Conservation (phyloP, 768 basidiomycete genomes). For the Grammothele lineata region DNA sequence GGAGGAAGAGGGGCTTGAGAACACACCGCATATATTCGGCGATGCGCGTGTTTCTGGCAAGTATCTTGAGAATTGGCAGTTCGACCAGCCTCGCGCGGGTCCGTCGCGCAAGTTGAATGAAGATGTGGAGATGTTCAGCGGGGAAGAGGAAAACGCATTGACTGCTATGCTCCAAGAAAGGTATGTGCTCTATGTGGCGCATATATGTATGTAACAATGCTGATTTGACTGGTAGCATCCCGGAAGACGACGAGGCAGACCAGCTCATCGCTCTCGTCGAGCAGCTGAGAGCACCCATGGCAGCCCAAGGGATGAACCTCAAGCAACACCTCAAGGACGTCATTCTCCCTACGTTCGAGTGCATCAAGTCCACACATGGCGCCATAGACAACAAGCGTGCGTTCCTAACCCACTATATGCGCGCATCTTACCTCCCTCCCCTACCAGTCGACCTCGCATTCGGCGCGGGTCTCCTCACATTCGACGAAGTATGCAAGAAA, state of each 20-base stretch:
- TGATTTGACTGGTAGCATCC: constrained; percentile 7
- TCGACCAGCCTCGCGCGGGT: too few relatives aligned
- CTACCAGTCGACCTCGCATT: constrained; percentile 26
- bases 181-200: constrained; percentile 9
- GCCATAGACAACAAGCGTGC: constrained; percentile 29
- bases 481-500: constrained; percentile 53
- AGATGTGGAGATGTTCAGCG: constrained; percentile 21
- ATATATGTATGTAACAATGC: neutral
- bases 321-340: constrained; percentile 30
- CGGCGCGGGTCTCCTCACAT: constrained; percentile 40
- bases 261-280: constrained; percentile 23
- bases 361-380: constrained; percentile 34
- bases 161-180: constrained; percentile 27
- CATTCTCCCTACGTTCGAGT: constrained; percentile 32
- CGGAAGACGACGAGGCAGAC: constrained; percentile 19
- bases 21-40: neutral
- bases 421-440: constrained; percentile 1
- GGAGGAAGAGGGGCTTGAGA: constrained; percentile 8
- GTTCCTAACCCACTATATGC: constrained; percentile 1
- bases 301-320: constrained; percentile 19
- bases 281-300: constrained; percentile 24
- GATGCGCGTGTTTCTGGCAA: constrained; percentile 4
- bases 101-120: neutral
- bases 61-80: too few relatives aligned
- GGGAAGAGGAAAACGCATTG: constrained; percentile 30